Evolutionary conservation across 352 stramenopile species (phyloP).

Genomic region (Aphanomyces cochlioides): DNA sequence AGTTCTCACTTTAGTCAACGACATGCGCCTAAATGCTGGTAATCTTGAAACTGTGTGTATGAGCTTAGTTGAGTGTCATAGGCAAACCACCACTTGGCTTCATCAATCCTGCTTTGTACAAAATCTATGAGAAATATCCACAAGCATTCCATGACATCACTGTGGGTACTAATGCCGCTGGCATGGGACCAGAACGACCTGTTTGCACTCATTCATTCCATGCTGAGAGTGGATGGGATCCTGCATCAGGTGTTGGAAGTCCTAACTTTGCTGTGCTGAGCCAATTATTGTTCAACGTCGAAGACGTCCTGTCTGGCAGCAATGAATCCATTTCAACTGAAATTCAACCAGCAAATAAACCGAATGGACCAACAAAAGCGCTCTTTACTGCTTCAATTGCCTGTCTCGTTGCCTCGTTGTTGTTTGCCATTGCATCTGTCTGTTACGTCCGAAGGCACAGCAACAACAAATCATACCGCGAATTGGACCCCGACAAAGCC

Average conservation of each 20-base stretch:
- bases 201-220: constrained; percentile 80
- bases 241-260: constrained; percentile 77
- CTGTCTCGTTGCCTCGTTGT: neutral
- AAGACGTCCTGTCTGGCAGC: neutral
- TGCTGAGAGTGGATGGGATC: constrained; percentile 83
- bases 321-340: neutral
- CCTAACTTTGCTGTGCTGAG: constrained; percentile 61
- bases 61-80: neutral
- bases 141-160: constrained; percentile 84
- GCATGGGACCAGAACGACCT: constrained; percentile 36
- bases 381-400: constrained; percentile 8
- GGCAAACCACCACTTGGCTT: constrained; percentile 83
- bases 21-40: constrained; percentile 59
- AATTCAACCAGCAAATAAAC: neutral
- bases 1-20: constrained; percentile 88
- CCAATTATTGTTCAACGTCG: constrained; percentile 15
- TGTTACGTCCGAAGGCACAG: constrained; percentile 2
- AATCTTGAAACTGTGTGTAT: neutral
- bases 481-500: constrained; percentile 21
- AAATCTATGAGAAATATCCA: constrained; percentile 50
- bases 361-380: constrained; percentile 3
- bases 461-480: constrained; percentile 5
- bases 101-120: constrained; percentile 82
- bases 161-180: constrained; percentile 73
- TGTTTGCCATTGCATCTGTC: neutral